These are phyloP conservation scores for Capronia coronata DNA, from an alignment of 2,329 filamentous ascomycete genomes.

Conservation along the genomic window DNA sequence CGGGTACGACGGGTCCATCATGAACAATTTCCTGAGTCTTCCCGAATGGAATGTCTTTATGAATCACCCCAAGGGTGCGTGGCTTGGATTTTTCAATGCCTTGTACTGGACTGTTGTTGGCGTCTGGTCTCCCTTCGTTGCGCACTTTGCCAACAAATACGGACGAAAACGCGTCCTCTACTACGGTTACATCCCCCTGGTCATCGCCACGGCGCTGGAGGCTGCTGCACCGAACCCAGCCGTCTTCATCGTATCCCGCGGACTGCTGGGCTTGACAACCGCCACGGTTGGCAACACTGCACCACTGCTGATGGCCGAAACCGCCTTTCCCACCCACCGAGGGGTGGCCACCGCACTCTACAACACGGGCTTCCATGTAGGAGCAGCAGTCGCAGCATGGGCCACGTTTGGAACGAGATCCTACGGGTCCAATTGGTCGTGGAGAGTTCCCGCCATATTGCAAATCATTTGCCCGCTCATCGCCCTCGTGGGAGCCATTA, in stretches of 20 bases:
- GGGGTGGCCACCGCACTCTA: conserved; percentile 47
- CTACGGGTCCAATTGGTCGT: neutral
- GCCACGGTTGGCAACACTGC: conserved; percentile 38
- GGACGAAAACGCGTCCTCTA: too few relatives aligned
- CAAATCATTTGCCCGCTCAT: neutral
- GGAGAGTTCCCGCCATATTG: neutral
- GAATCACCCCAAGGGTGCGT: conserved; percentile 20
- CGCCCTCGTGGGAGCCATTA: neutral
- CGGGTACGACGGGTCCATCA: conserved; percentile 19
- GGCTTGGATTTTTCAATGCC: conserved; percentile 24
- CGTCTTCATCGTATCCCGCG: conserved; percentile 55
- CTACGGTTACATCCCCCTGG: conserved; percentile 29
- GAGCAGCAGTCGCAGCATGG: neutral
- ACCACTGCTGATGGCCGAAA: conserved; percentile 40
- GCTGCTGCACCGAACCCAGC: conserved; percentile 28
- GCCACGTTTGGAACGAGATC: neutral
- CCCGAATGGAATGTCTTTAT: conserved; percentile 25
- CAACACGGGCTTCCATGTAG: conserved; percentile 45
- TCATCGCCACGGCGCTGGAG: conserved; percentile 32
- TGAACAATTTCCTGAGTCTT: conserved; percentile 25
- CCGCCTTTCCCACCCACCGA: conserved; percentile 46
- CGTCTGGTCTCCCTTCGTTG: too few relatives aligned
- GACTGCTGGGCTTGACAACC: conserved; percentile 59
- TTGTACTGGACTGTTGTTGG: conserved; percentile 36
- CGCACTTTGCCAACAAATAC: too few relatives aligned